Conservation (phyloP, 2,329 filamentous ascomycete species). For the Talaromyces sp. region DNA sequence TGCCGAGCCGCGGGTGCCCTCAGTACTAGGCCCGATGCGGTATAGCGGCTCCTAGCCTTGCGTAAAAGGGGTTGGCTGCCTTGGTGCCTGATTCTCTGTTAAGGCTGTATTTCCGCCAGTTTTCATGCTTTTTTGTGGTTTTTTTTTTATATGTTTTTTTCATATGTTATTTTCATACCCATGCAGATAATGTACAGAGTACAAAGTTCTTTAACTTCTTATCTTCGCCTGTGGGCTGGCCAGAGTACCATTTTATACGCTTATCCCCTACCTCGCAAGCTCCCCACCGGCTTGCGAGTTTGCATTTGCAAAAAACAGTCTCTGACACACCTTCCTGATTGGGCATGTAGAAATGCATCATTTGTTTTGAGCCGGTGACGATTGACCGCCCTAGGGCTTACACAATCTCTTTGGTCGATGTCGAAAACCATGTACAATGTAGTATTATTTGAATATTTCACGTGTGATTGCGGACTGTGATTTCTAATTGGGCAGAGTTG, state of each 20-base stretch:
- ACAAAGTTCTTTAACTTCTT: too few species aligned
- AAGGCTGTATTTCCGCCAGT: background rate
- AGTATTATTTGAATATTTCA: too few species aligned
- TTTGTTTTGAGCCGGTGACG: background rate
- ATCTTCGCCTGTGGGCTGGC: background rate
- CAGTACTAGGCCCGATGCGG: background rate
- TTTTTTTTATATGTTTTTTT: too few species aligned
- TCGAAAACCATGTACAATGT: background rate
- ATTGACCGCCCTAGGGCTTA: background rate
- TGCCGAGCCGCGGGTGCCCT: background rate
- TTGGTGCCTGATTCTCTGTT: constrained; percentile 4
- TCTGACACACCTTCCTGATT: background rate
- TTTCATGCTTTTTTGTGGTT: background rate
- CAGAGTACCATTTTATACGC: too few species aligned
- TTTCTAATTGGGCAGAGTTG: background rate
- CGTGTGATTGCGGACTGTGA: background rate
- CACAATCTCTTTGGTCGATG: background rate
- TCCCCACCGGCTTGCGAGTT: background rate
- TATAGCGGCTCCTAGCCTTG: background rate
- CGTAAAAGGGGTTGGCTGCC: constrained; percentile 7
- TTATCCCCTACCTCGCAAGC: background rate
- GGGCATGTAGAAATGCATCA: background rate
- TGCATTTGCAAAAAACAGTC: background rate
- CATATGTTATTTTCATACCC: too few species aligned
- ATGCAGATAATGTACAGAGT: background rate